phyloP scores from a whole-genome alignment of 1,284 basidiomycete genomes.

The Hortiboletus rubellus region DNA sequence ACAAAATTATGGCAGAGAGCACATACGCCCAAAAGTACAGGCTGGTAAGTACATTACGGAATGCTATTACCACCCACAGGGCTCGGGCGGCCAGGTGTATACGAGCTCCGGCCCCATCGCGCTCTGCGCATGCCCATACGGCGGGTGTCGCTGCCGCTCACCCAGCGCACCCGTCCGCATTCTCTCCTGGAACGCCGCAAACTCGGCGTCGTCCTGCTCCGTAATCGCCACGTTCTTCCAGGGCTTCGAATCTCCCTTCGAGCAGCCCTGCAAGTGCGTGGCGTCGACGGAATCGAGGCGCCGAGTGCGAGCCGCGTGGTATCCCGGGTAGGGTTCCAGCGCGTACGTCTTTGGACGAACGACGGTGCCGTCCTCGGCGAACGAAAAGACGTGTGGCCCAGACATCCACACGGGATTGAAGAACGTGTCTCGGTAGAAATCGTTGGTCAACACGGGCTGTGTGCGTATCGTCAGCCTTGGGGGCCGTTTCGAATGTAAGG shows the following conservation, averaged over 20 bases:
- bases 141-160: not conserved
- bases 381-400: constrained; percentile 21
- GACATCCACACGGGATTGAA: constrained; percentile 28
- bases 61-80: not conserved
- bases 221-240: constrained; percentile 23
- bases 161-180: not conserved
- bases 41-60: not conserved
- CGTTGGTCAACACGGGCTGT: not conserved
- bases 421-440: constrained; percentile 22
- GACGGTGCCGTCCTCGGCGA: constrained; percentile 13
- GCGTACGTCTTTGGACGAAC: constrained; percentile 8
- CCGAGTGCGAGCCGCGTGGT: not conserved
- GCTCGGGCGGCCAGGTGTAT: not conserved
- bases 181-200: not conserved
- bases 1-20: too few species aligned
- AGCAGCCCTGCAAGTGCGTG: not conserved
- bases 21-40: not conserved
- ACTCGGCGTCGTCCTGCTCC: constrained; percentile 23
- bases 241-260: not conserved
- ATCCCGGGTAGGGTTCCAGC: constrained; percentile 10
- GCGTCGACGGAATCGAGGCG: not conserved
- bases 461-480: not conserved
- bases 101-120: not conserved
- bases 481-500: too few species aligned
- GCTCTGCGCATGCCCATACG: not conserved